phyloP scores from a whole-genome alignment of 345 rosid genomes.

The Stellera chamaejasme region DNA sequence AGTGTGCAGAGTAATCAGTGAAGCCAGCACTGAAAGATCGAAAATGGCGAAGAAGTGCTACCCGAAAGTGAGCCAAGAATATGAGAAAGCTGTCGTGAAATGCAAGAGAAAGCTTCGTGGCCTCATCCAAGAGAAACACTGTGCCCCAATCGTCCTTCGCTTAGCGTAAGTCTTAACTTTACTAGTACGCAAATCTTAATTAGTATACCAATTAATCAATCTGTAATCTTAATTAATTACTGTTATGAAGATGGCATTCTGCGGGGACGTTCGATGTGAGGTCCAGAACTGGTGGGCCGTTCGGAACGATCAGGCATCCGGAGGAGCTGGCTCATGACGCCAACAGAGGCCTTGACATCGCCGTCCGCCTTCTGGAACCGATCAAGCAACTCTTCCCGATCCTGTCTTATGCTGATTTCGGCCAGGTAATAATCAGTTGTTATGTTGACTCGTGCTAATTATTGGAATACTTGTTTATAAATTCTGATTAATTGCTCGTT shows the following conservation, averaged over 20 bases:
- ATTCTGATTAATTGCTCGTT: neutral
- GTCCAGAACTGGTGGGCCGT: slow-evolving; percentile 82
- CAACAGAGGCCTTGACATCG: slow-evolving; percentile 88
- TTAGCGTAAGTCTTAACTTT: slow-evolving; percentile 41
- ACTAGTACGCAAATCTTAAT: neutral
- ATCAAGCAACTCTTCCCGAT: slow-evolving; percentile 63
- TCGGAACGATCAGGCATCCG: slow-evolving; percentile 70
- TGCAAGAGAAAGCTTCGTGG: slow-evolving; percentile 79
- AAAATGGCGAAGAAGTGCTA: slow-evolving; percentile 46
- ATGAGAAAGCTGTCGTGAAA: slow-evolving; percentile 49
- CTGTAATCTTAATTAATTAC: neutral
- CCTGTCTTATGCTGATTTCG: slow-evolving; percentile 70
- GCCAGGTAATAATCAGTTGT: slow-evolving; percentile 35
- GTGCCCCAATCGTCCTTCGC: slow-evolving; percentile 86
- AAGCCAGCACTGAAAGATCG: neutral
- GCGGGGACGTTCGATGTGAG: slow-evolving; percentile 77
- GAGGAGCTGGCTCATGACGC: slow-evolving; percentile 68
- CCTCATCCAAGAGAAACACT: slow-evolving; percentile 67
- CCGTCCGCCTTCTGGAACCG: slow-evolving; percentile 65
- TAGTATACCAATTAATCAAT: neutral
- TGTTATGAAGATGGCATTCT: slow-evolving; percentile 72
- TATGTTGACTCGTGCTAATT: too few relatives aligned
- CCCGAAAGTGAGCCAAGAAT: slow-evolving; percentile 66
- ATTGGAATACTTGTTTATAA: neutral
- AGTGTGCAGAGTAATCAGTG: neutral